Conservation (phyloP, 2,329 filamentous ascomycete genomes). For the Hypoxylon sp. region DNA sequence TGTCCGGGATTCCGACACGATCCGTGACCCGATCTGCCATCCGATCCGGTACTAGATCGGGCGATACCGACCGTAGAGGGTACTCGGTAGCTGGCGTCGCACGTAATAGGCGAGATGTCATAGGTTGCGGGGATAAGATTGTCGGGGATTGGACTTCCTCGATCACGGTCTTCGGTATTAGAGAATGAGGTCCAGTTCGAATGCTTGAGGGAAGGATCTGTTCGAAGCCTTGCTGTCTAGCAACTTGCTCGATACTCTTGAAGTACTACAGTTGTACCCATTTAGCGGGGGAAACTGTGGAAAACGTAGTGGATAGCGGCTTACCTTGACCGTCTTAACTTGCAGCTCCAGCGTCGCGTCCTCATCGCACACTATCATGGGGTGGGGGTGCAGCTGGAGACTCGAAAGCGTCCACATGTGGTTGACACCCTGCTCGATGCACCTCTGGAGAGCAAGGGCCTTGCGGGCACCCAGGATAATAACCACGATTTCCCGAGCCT, state of each 20-base stretch:
- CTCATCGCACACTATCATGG: constrained; percentile 86
- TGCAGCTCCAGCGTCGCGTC: constrained; percentile 79
- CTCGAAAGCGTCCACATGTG: constrained; percentile 92
- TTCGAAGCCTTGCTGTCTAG: constrained; percentile 67
- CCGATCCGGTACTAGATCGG: constrained; percentile 71
- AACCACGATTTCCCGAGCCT: constrained; percentile 83
- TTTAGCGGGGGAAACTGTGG: background rate
- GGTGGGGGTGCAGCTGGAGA: constrained; percentile 82
- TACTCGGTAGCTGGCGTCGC: constrained; percentile 67
- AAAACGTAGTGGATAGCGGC: constrained; percentile 10
- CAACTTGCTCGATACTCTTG: constrained; percentile 76
- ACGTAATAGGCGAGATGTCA: constrained; percentile 66
- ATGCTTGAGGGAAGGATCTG: constrained; percentile 68
- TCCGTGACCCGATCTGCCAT: constrained; percentile 70
- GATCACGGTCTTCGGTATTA: constrained; percentile 54
- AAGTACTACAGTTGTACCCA: constrained; percentile 65
- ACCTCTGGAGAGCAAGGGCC: constrained; percentile 80
- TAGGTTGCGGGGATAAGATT: constrained; percentile 66
- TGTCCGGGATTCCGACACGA: constrained; percentile 63
- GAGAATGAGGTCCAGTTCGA: constrained; percentile 60
- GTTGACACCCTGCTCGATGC: constrained; percentile 84
- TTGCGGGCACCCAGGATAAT: constrained; percentile 87
- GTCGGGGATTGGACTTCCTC: constrained; percentile 58
- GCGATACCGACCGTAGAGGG: constrained; percentile 66
- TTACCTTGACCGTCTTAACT: constrained; percentile 77